phyloP scores from a whole-genome alignment of 805 yeast genomes.

The Scheffersomyces lignosus region DNA sequence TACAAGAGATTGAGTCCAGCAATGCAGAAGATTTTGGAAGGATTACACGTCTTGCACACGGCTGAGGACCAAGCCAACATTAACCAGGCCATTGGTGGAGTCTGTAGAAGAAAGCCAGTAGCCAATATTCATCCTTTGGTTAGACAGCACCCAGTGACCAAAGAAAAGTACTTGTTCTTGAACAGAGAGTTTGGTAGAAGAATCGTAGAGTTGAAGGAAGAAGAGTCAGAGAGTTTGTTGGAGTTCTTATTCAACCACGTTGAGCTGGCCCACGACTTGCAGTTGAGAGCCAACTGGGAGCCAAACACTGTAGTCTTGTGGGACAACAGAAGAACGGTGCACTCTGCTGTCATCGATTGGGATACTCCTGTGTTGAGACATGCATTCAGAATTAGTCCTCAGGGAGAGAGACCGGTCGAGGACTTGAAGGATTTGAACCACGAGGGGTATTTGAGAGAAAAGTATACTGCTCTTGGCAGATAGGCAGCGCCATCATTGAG shows the following conservation, averaged over 20 bases:
- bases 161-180: slow-evolving; percentile 56
- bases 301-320: slow-evolving; percentile 70
- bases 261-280: slow-evolving; percentile 57
- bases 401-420: slow-evolving; percentile 69
- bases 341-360: slow-evolving; percentile 73
- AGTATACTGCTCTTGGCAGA: not conserved
- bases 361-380: slow-evolving; percentile 66
- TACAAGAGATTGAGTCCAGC: slow-evolving; percentile 69
- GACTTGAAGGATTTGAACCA: slow-evolving; percentile 37
- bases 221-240: slow-evolving; percentile 65
- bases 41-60: slow-evolving; percentile 68
- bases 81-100: slow-evolving; percentile 53
- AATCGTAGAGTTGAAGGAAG: slow-evolving; percentile 70
- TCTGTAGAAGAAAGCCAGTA: slow-evolving; percentile 64
- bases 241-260: slow-evolving; percentile 56
- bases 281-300: slow-evolving; percentile 70
- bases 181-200: slow-evolving; percentile 63
- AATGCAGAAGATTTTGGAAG: slow-evolving; percentile 56
- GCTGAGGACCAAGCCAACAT: slow-evolving; percentile 69
- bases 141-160: slow-evolving; percentile 71
- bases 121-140: slow-evolving; percentile 68
- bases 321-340: slow-evolving; percentile 75
- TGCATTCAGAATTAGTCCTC: slow-evolving; percentile 70
- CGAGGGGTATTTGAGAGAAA: not conserved
- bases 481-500: too few species aligned